A percentile compares a stretch with the other conserved stretches of the same genome.
These are phyloP conservation scores for Aspergillus pseudoterreus DNA, from an alignment of 2,329 filamentous ascomycete genomes.

Conservation along the genomic window DNA sequence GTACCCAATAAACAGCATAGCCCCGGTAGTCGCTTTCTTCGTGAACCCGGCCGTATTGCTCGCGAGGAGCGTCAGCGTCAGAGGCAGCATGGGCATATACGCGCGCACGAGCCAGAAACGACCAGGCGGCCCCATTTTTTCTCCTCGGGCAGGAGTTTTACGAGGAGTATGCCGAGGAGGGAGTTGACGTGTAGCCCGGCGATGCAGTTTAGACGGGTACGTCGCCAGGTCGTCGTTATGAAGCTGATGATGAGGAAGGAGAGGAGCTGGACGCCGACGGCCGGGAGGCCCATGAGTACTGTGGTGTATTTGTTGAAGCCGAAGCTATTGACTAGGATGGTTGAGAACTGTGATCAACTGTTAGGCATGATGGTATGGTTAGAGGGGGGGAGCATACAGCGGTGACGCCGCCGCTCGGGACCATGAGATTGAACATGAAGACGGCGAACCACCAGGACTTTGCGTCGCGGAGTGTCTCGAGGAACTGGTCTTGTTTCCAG, in stretches of 20 bases:
- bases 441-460: constrained; percentile 30
- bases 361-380: not conserved
- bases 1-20: constrained; percentile 14
- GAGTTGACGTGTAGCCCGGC: not conserved
- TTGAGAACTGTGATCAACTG: not conserved
- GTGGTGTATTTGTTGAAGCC: not conserved
- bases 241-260: not conserved
- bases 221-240: not conserved
- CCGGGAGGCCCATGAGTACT: not conserved
- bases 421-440: constrained; percentile 22
- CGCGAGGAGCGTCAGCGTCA: constrained; percentile 12
- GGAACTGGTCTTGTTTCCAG: constrained; percentile 22
- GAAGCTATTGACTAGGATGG: not conserved
- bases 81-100: not conserved
- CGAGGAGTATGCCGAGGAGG: not conserved
- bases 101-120: not conserved
- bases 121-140: not conserved
- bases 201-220: not conserved
- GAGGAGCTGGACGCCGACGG: not conserved
- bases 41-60: constrained; percentile 17
- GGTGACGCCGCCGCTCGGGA: constrained; percentile 28
- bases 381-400: not conserved
- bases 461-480: constrained; percentile 30
- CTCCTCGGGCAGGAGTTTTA: not conserved
- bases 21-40: constrained; percentile 15